Conservation (phyloP, 257 asterid species). For the Solanum virginianum region DNA sequence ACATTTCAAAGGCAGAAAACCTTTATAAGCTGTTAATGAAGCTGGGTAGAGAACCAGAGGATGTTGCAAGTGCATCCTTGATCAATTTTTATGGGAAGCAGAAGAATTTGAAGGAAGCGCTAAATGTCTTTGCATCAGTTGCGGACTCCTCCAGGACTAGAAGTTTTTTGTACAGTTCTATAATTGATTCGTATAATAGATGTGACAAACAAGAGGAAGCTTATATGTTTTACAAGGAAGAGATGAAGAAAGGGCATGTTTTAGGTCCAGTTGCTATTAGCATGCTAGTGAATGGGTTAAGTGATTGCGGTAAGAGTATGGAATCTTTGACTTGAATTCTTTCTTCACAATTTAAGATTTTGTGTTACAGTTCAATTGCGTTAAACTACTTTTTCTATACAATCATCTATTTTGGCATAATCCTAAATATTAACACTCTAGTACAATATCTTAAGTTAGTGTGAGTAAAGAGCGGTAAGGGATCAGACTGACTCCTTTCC, state of each 20-base stretch:
- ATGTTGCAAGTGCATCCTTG: constrained; percentile 54
- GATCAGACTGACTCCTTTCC: background rate
- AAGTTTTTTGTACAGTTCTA: constrained; percentile 32
- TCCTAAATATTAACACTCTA: background rate
- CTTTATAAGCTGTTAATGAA: constrained; percentile 47
- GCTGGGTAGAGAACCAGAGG: constrained; percentile 42
- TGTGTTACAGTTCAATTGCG: background rate
- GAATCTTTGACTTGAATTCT: background rate
- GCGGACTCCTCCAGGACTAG: constrained; percentile 20
- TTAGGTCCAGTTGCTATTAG: constrained; percentile 81
- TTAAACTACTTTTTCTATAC: background rate
- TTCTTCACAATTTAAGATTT: background rate
- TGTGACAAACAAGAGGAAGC: constrained; percentile 61
- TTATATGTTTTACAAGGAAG: constrained; percentile 56
- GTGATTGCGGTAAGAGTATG: constrained; percentile 45
- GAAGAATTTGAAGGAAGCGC: constrained; percentile 43
- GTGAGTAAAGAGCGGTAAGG: background rate
- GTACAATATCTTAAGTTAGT: background rate
- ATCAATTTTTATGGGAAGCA: constrained; percentile 59
- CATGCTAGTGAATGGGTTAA: constrained; percentile 74
- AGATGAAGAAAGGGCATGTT: constrained; percentile 36
- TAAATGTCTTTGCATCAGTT: constrained; percentile 37
- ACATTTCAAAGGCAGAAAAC: constrained; percentile 31
- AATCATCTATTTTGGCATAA: background rate
- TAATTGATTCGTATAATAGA: constrained; percentile 51